Evolutionary conservation across 805 yeast species (phyloP), one percentile per base, ranked within the genome.

Genomic region (Teunomyces gatunensis): DNA sequence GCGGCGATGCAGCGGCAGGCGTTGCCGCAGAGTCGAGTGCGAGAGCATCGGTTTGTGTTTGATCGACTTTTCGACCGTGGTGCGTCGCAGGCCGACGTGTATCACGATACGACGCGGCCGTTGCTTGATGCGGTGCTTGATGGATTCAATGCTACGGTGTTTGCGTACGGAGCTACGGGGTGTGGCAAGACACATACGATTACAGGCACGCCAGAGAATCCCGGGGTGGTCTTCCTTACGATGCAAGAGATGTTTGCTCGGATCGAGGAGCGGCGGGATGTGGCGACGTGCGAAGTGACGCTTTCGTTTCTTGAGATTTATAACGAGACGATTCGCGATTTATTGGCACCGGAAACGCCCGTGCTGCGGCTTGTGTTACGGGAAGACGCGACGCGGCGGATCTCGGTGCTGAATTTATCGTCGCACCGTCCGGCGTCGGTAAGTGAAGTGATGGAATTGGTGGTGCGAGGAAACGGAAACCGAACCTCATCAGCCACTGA

Each of bases 141-240:
- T 51, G 98, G 97, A 0, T 88, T 73, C 65, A 90, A 92, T 63
- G 85, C 96, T 5, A 89, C 97, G 0, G 89, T 91, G 0, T 91
- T 91, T 71, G 97, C 98, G 0, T 91, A 91, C 63, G 98, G 98
- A 1, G 96, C 98, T 25, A 91, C 98, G 0, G 98, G 98, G 0
- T 91, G 97, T 65, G 98, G 98, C n/a, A 91, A 91, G 61, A 91
- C 97, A 0, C 89, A 86, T 62, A 91, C 98, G 0, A 87, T 91
- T 28, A 79, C 85, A 61, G 97, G 97, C 0, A 78, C 84, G 0
- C 75, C 82, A 0, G 78, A 78, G 2, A 68, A 77, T 21, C 96
- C 96, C 0, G 97, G 96, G 0, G 79, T 91, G 11, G 85, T 89
- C 0, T 87, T 84, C 56, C 67, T 84, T 36, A 84, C 96, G 0